phyloP scores from a whole-genome alignment of 257 asterid species.

The Solanum peruvianum region DNA sequence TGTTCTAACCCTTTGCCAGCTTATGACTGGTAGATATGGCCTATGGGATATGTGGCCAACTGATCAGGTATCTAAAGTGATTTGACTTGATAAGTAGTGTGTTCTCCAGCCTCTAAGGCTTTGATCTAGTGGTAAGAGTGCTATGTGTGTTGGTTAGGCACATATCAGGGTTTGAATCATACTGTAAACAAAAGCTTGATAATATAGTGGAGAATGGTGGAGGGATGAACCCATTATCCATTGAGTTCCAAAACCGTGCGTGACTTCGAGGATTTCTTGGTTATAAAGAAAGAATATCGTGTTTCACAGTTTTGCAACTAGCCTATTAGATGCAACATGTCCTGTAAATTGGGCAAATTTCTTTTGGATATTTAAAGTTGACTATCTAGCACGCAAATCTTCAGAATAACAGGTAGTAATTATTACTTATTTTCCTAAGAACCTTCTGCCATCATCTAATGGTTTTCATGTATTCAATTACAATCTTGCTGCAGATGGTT shows the following conservation, averaged over 20 bases:
- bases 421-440: neutral
- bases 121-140: neutral
- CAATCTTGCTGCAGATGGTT: constrained; percentile 47
- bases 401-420: neutral
- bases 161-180: neutral
- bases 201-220: neutral
- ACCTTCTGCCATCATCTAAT: neutral
- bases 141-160: neutral
- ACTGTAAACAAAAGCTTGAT: neutral
- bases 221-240: neutral
- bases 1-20: neutral
- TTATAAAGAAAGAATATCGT: neutral
- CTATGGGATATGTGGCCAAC: neutral
- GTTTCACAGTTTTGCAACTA: neutral
- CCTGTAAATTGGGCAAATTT: neutral
- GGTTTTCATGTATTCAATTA: neutral
- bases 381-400: neutral
- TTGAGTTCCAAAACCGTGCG: neutral
- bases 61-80: neutral
- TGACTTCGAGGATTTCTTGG: neutral
- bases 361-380: neutral
- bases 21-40: neutral
- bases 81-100: neutral
- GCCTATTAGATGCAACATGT: neutral
- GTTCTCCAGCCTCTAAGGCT: neutral